Conservation (phyloP, 495 filamentous ascomycete species). For the Podospora sp. region DNA sequence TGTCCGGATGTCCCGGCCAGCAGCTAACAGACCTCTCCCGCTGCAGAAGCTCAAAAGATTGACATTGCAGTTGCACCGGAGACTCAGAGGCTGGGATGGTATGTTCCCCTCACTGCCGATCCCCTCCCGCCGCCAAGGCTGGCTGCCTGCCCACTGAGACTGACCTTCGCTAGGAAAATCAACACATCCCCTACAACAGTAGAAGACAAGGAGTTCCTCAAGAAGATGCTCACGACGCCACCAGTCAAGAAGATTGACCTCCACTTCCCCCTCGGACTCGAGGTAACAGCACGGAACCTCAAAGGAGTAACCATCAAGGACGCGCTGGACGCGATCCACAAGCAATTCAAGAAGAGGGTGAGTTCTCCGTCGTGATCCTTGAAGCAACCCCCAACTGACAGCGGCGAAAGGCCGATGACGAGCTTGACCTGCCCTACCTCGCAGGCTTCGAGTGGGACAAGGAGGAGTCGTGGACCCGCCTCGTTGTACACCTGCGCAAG, state of each 20-base stretch:
- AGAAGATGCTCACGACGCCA: slow-evolving; percentile 75
- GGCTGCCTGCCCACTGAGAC: slow-evolving; percentile 9
- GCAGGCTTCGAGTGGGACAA: slow-evolving; percentile 95
- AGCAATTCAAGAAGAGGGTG: slow-evolving; percentile 93
- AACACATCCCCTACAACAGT: slow-evolving; percentile 78
- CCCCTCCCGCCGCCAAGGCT: not conserved
- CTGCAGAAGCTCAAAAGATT: slow-evolving; percentile 71
- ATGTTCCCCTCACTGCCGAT: slow-evolving; percentile 39
- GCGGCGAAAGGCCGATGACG: slow-evolving; percentile 73
- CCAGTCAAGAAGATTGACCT: slow-evolving; percentile 92
- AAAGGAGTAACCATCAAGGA: slow-evolving; percentile 96
- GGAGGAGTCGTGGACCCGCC: slow-evolving; percentile 71
- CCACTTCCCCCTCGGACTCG: slow-evolving; percentile 81
- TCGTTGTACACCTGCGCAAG: slow-evolving; percentile 83
- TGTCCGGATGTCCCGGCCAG: slow-evolving; percentile 15
- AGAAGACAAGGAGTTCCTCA: slow-evolving; percentile 78
- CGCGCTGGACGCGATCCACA: slow-evolving; percentile 89
- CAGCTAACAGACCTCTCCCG: slow-evolving; percentile 20
- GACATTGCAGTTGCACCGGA: slow-evolving; percentile 79
- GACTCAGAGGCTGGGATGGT: slow-evolving; percentile 90
- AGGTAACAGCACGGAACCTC: slow-evolving; percentile 84
- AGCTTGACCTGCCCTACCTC: slow-evolving; percentile 78
- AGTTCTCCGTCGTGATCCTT: slow-evolving; percentile 20
- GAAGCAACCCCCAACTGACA: not conserved
- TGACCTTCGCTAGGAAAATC: slow-evolving; percentile 68